Percentiles rank a stretch among this genome's conserved stretches.
phyloP scores from a whole-genome alignment of 169 alveolate genomes.

The Cryptosporidium meleagridis region DNA sequence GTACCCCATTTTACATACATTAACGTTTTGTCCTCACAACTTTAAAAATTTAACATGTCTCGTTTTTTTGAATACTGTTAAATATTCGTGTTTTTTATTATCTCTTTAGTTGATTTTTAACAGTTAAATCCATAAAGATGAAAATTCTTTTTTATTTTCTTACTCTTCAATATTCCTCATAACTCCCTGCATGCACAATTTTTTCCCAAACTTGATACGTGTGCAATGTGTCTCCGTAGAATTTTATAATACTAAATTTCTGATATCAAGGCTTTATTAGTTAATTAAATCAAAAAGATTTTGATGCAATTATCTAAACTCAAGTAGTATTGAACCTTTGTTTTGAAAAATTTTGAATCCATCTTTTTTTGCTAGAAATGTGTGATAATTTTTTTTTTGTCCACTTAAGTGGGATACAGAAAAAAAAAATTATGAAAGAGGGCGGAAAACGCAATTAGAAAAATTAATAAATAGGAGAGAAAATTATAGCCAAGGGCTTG shows the following conservation, averaged over 20 bases:
- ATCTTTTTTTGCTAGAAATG: too few relatives aligned
- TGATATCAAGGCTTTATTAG: too few relatives aligned
- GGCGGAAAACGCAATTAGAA: background rate
- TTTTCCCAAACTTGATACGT: background rate
- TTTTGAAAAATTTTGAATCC: too few relatives aligned
- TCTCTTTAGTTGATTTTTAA: background rate
- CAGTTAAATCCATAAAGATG: background rate
- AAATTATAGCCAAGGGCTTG: too few relatives aligned
- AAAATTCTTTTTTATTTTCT: background rate
- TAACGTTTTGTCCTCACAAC: slow-evolving; percentile 65
- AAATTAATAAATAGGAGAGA: too few relatives aligned
- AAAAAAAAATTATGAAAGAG: too few relatives aligned
- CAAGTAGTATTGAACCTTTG: too few relatives aligned
- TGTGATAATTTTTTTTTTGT: background rate
- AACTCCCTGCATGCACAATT: background rate
- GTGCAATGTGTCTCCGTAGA: slow-evolving; percentile 4
- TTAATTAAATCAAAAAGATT: background rate
- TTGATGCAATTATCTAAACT: too few relatives aligned
- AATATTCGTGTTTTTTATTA: background rate
- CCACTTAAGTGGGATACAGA: background rate
- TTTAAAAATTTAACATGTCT: background rate
- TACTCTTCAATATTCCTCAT: background rate
- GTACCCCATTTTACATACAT: slow-evolving; percentile 70
- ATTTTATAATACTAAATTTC: too few relatives aligned
- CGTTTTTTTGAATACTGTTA: background rate